These are phyloP conservation scores for Malassezia cuniculi DNA, from an alignment of 1,284 basidiomycete genomes.

Conservation along the genomic window DNA sequence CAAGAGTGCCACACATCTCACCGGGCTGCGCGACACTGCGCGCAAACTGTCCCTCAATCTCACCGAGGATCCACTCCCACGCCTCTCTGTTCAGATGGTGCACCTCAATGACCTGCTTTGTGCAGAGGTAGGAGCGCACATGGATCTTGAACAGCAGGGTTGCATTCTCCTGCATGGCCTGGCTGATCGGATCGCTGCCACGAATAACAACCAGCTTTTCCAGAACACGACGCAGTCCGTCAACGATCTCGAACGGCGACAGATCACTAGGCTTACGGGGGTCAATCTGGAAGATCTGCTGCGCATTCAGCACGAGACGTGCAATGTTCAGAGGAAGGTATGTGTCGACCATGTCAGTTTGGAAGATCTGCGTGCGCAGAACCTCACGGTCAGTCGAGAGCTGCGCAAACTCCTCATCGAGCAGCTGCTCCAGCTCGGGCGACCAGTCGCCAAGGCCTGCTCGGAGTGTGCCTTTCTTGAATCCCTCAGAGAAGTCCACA, in stretches of 20 bases:
- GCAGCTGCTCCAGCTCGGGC: conserved; percentile 65
- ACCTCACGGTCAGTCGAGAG: conserved; percentile 62
- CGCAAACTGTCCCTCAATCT: conserved; percentile 60
- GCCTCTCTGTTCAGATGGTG: conserved; percentile 52
- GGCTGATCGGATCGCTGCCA: conserved; percentile 56
- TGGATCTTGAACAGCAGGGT: conserved; percentile 79
- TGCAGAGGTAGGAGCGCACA: conserved; percentile 39
- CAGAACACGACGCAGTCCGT: conserved; percentile 51
- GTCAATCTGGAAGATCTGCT: conserved; percentile 96
- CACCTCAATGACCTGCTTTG: conserved; percentile 41
- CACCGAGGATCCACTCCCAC: conserved; percentile 94
- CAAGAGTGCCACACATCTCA: conserved; percentile 97
- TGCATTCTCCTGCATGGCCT: conserved; percentile 73
- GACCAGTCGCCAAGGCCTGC: conserved; percentile 88
- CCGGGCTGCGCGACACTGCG: conserved; percentile 83
- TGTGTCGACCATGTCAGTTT: conserved; percentile 56
- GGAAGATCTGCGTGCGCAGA: conserved; percentile 71
- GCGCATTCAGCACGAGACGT: conserved; percentile 87
- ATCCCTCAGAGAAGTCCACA: conserved; percentile 62
- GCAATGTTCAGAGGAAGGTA: conserved; percentile 58
- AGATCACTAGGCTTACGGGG: conserved; percentile 82
- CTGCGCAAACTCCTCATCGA: conserved; percentile 77
- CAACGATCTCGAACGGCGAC: conserved; percentile 73
- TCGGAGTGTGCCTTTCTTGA: conserved; percentile 59
- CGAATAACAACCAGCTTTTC: conserved; percentile 56